Conservation (phyloP, 495 filamentous ascomycete species). For the Penicillium arizonense region DNA sequence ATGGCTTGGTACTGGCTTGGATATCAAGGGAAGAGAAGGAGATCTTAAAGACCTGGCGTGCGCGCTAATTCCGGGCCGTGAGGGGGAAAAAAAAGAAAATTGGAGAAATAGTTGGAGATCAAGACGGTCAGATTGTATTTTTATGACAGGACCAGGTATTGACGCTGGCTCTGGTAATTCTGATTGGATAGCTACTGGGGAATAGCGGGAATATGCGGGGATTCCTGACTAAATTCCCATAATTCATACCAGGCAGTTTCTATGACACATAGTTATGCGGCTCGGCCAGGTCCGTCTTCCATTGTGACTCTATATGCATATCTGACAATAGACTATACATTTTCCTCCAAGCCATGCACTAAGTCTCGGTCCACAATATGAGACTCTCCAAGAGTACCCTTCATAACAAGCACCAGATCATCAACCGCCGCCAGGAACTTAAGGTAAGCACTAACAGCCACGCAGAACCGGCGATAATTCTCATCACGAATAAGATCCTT, state of each 20-base stretch:
- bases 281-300: background rate
- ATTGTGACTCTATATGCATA: background rate
- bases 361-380: slow-evolving; percentile 35
- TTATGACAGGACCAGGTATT: no score
- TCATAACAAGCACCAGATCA: slow-evolving; percentile 42
- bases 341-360: slow-evolving; percentile 5
- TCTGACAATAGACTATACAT: slow-evolving; percentile 8
- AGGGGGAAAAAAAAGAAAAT: slow-evolving; percentile 3
- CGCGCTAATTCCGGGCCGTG: background rate
- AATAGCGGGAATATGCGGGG: background rate
- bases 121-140: no score
- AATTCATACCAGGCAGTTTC: background rate
- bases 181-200: no score
- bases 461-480: slow-evolving; percentile 39
- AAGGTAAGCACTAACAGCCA: slow-evolving; percentile 37
- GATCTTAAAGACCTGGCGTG: background rate
- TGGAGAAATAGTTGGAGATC: slow-evolving; percentile 7
- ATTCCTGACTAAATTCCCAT: no score
- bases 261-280: slow-evolving; percentile 4
- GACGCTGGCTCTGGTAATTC: no score
- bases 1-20: no score
- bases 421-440: slow-evolving; percentile 37
- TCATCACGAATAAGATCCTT: slow-evolving; percentile 34
- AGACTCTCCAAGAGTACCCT: slow-evolving; percentile 40
- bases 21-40: background rate